Percentiles rank a stretch among this genome's conserved stretches.
These are phyloP conservation scores for Fusarium newnesense DNA, from an alignment of 2,329 filamentous ascomycete species.

Conservation along the genomic window DNA sequence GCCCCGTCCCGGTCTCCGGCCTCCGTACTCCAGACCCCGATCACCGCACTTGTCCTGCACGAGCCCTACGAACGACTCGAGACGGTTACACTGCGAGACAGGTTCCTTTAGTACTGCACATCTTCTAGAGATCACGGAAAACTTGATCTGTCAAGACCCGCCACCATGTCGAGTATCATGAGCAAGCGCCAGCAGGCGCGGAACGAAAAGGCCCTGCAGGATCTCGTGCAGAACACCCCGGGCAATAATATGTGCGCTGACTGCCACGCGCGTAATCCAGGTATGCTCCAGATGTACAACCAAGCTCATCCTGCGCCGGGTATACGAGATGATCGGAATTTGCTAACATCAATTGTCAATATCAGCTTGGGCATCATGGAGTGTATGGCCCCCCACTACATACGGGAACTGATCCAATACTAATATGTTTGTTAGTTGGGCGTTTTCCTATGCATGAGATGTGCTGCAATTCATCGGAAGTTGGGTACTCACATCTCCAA, in stretches of 20 bases:
- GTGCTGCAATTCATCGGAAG: constrained; percentile 93
- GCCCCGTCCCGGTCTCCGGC: constrained; percentile 22
- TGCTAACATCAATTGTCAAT: constrained; percentile 43
- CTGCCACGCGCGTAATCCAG: constrained; percentile 90
- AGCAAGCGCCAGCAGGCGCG: constrained; percentile 98
- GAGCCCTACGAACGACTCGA: constrained; percentile 32
- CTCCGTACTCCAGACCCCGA: constrained; percentile 24
- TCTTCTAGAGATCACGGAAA: constrained; percentile 3
- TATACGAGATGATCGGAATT: constrained; percentile 5
- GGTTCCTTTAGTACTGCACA: constrained; percentile 12
- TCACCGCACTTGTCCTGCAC: constrained; percentile 22
- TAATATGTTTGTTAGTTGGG: constrained; percentile 71
- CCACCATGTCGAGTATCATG: constrained; percentile 74
- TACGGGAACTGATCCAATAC: constrained; percentile 14
- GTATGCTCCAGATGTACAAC: constrained; percentile 60
- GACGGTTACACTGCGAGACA: constrained; percentile 32
- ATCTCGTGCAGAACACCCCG: constrained; percentile 82
- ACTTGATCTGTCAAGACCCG: constrained; percentile 5
- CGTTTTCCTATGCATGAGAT: constrained; percentile 97
- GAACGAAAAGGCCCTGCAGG: constrained; percentile 91
- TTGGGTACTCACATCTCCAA: constrained; percentile 98
- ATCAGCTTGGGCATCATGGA: constrained; percentile 95
- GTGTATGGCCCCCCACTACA: constrained; percentile 66
- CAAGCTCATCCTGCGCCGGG: background rate
- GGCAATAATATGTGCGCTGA: constrained; percentile 96